A percentile compares a stretch with the other conserved stretches of the same genome.
These are phyloP conservation scores for Ophiostoma ips DNA, from an alignment of 2,329 filamentous ascomycete genomes.

Conservation along the genomic window DNA sequence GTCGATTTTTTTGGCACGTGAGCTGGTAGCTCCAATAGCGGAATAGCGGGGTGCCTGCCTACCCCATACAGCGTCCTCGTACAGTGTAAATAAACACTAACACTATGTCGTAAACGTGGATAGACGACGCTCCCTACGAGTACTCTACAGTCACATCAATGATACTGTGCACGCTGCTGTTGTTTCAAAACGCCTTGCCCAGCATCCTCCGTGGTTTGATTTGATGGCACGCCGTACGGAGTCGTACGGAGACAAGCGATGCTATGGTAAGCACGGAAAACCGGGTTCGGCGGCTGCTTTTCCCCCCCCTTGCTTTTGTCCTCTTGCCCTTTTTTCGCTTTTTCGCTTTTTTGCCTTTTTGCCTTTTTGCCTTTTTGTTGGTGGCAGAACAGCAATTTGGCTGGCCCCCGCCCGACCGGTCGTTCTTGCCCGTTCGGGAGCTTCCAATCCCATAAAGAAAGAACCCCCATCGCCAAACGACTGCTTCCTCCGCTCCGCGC, in stretches of 20 bases:
- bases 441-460: no score
- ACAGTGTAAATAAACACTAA: neutral
- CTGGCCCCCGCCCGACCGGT: neutral
- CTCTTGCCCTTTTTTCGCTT: no score
- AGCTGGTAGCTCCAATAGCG: neutral
- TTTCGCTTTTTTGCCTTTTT: neutral
- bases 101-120: neutral
- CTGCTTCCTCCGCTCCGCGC: neutral
- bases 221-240: no score
- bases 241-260: no score
- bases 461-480: neutral
- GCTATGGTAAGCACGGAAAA: no score
- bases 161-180: neutral
- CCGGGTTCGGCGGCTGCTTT: no score
- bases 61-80: neutral
- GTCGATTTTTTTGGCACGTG: slow-evolving; percentile 10
- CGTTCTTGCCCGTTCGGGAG: neutral
- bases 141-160: neutral
- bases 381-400: neutral
- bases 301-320: no score
- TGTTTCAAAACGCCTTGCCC: no score
- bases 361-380: neutral
- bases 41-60: neutral
- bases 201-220: no score
- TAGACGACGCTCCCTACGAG: neutral